phyloP scores from a whole-genome alignment of 768 basidiomycete genomes.

The Leccinum broughii region DNA sequence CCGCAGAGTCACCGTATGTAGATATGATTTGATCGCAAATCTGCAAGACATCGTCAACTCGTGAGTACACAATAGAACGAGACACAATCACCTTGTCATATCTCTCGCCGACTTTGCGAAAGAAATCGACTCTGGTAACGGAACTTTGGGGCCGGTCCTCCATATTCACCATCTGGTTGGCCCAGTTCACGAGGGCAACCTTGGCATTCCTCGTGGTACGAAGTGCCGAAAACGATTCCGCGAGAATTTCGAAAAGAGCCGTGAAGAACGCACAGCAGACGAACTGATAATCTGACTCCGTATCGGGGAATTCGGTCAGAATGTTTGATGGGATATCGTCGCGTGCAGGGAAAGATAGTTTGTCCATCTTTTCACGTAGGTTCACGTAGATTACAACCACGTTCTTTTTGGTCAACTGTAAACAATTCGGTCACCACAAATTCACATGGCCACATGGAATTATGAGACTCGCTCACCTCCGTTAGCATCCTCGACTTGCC shows the following conservation, averaged over 20 bases:
- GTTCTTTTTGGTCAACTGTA: not conserved
- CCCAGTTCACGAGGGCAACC: not conserved
- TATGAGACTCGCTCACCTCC: not conserved
- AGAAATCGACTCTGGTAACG: not conserved
- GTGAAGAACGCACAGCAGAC: not conserved
- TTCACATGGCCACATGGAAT: not conserved
- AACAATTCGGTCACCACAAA: not conserved
- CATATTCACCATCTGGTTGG: not conserved
- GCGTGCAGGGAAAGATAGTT: not conserved
- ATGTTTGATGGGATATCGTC: not conserved
- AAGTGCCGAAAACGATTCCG: not conserved
- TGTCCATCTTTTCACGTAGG: not conserved
- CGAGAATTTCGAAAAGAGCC: not conserved
- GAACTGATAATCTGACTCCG: not conserved
- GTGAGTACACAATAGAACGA: not conserved
- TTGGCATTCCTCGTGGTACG: not conserved
- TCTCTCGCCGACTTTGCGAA: not conserved
- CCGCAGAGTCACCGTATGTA: not conserved
- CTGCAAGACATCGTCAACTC: not conserved
- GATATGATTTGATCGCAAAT: not conserved
- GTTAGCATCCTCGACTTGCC: not conserved
- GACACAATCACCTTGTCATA: not conserved
- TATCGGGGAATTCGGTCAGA: not conserved
- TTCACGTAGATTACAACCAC: not conserved
- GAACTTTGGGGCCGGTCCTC: not conserved